Percentiles rank a stretch among this genome's conserved stretches.
phyloP scores from a whole-genome alignment of 768 basidiomycete species.

The Solioccasus polychromus region DNA sequence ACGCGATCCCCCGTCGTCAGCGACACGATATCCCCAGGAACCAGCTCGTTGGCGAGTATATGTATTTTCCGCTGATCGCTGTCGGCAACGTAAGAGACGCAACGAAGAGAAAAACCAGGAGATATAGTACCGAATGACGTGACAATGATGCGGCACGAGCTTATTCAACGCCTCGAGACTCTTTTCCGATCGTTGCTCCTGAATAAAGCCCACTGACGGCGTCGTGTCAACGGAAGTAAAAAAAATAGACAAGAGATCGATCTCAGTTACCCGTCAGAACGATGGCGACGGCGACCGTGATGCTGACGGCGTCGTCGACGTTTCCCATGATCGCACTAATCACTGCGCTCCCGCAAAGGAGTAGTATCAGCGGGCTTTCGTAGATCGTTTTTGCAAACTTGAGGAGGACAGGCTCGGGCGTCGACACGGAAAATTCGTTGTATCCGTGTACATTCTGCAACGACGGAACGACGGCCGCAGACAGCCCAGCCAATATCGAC shows the following conservation, averaged over 20 bases:
- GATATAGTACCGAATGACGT: conserved; percentile 61
- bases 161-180: conserved; percentile 94
- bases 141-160: conserved; percentile 95
- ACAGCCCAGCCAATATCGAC: conserved; percentile 58
- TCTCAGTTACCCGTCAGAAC: conserved; percentile 79
- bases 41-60: conserved; percentile 93
- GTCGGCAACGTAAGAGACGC: neutral
- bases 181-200: conserved; percentile 93
- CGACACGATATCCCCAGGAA: conserved; percentile 89
- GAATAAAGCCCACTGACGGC: conserved; percentile 80
- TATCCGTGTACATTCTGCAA: conserved; percentile 75
- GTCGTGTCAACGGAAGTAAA: neutral
- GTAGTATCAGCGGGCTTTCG: conserved; percentile 88
- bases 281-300: conserved; percentile 87
- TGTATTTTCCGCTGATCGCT: conserved; percentile 60
- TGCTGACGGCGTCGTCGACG: conserved; percentile 90
- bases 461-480: conserved; percentile 56
- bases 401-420: conserved; percentile 74
- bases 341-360: conserved; percentile 85
- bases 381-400: conserved; percentile 96
- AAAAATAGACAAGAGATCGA: neutral
- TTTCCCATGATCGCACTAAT: conserved; percentile 95
- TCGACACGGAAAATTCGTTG: conserved; percentile 89
- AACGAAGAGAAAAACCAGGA: neutral
- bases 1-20: conserved; percentile 92